A percentile compares a stretch with the other conserved stretches of the same genome.
phyloP scores from a whole-genome alignment of 2,329 filamentous ascomycete species.

The Diaporthe aspalathi region DNA sequence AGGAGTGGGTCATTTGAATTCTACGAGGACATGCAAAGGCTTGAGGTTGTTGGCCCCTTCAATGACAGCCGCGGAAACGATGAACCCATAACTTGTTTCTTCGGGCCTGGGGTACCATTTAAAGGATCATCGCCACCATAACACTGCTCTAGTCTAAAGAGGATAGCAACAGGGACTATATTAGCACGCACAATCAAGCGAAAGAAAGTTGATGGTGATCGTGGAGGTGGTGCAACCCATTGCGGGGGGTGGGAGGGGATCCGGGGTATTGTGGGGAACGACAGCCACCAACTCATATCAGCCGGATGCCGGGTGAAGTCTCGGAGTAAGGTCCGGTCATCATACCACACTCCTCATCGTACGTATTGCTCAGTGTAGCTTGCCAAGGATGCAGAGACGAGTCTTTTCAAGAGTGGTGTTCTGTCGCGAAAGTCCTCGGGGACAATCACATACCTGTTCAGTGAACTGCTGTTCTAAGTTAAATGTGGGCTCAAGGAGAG shows the following conservation, averaged over 20 bases:
- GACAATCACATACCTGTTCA: background rate
- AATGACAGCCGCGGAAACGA: background rate
- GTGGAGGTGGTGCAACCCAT: background rate
- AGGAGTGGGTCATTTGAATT: too few relatives aligned
- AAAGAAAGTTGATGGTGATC: background rate
- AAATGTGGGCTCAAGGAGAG: background rate
- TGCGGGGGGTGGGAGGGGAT: constrained; percentile 22
- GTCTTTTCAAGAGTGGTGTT: background rate
- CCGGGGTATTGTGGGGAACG: constrained; percentile 14
- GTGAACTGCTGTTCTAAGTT: too few relatives aligned
- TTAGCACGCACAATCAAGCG: background rate
- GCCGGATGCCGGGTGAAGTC: constrained; percentile 1
- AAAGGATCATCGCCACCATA: background rate
- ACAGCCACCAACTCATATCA: background rate
- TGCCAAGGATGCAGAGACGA: background rate
- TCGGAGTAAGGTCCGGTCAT: background rate
- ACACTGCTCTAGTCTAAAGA: background rate
- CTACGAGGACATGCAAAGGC: background rate
- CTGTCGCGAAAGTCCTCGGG: background rate
- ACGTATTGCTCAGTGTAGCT: background rate
- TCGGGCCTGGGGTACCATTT: background rate
- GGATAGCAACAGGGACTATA: background rate
- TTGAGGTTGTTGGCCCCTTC: background rate
- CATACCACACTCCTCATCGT: background rate
- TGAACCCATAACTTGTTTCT: background rate